Conservation (phyloP, 176 grass and related monocot genomes). For the Puya raimondii region DNA sequence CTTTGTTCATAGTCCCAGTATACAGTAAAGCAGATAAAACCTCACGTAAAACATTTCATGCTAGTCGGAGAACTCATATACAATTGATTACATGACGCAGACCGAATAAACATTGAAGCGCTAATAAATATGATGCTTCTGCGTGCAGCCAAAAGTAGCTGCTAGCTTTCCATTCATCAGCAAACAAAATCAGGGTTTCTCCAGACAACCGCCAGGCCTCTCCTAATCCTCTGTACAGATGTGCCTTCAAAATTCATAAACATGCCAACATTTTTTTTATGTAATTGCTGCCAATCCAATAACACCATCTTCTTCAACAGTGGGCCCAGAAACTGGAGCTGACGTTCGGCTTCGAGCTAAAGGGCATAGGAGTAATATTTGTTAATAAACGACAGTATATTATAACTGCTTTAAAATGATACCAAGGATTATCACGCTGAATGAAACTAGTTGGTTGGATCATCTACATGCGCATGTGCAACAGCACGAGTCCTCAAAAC, state of each 20-base stretch:
- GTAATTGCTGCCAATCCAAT: slow-evolving; percentile 78
- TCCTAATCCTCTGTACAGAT: background rate
- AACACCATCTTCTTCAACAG: slow-evolving; percentile 49
- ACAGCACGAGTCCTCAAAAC: too few relatives aligned
- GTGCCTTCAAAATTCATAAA: background rate
- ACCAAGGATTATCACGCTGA: background rate
- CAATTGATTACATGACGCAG: background rate
- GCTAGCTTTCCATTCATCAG: background rate
- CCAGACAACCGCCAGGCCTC: background rate
- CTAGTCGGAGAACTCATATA: background rate
- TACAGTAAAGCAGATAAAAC: too few relatives aligned
- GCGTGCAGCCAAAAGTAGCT: background rate
- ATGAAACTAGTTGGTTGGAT: background rate
- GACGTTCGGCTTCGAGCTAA: slow-evolving; percentile 59
- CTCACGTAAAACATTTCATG: background rate
- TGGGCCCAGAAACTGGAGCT: slow-evolving; percentile 29
- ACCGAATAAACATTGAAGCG: background rate
- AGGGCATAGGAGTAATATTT: slow-evolving; percentile 14
- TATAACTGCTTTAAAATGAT: slow-evolving; percentile 6
- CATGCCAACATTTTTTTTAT: slow-evolving; percentile 12
- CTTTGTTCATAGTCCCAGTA: too few relatives aligned
- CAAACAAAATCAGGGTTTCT: background rate
- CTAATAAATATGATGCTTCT: background rate
- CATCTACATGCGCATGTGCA: background rate
- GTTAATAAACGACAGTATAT: background rate